Conservation (phyloP, 176 grass and related monocot species). For the Elaeis guineensis region DNA sequence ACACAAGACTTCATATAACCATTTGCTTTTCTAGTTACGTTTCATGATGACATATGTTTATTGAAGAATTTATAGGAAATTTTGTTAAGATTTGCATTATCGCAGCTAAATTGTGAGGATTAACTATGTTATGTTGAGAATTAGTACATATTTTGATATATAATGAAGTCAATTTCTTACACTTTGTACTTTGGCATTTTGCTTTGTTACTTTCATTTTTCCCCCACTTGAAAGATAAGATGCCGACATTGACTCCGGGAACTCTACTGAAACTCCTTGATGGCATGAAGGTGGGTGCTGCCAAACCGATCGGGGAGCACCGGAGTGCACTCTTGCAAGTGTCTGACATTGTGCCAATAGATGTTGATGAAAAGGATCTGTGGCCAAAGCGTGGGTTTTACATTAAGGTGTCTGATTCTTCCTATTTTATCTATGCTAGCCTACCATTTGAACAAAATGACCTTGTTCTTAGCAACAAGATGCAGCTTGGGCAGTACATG, state of each 20-base stretch:
- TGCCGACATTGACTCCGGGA: constrained; percentile 68
- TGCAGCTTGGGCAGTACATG: constrained; percentile 79
- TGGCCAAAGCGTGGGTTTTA: constrained; percentile 80
- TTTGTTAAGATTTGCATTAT: no score
- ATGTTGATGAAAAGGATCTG: constrained; percentile 80
- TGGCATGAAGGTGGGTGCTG: constrained; percentile 47
- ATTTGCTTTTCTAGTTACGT: no score
- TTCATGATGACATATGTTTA: no score
- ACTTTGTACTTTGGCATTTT: no score
- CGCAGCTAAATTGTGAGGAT: no score
- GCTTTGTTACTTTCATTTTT: no score
- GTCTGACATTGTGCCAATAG: constrained; percentile 81
- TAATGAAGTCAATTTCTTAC: no score
- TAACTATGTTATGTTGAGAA: no score
- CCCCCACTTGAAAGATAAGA: constrained; percentile 1
- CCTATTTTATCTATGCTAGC: constrained; percentile 76
- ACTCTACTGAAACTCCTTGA: constrained; percentile 64
- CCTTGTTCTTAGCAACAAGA: constrained; percentile 83
- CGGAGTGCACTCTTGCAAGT: constrained; percentile 67
- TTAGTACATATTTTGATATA: no score
- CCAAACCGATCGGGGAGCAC: constrained; percentile 59
- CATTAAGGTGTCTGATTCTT: constrained; percentile 74
- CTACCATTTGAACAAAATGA: constrained; percentile 64
- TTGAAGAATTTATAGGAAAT: no score
- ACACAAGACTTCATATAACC: no score